Percentiles rank a stretch among this genome's conserved stretches.
phyloP scores from a whole-genome alignment of 768 basidiomycete species.

The Psilocybe sp. region DNA sequence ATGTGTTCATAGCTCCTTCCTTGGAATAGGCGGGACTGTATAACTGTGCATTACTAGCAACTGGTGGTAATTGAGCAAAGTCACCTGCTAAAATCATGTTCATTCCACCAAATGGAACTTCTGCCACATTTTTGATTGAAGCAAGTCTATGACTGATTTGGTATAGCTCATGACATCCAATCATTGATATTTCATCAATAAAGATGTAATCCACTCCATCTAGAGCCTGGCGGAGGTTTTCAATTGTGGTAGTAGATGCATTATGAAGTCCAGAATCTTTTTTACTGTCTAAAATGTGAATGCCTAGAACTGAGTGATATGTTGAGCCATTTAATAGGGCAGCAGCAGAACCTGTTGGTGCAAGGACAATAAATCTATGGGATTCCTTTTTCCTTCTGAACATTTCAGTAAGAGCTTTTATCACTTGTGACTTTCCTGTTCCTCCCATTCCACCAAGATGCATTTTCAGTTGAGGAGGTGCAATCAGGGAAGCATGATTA shows the following conservation, averaged over 20 bases:
- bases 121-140: conserved; percentile 11
- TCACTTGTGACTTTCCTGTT: conserved; percentile 30
- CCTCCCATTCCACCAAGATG: conserved; percentile 34
- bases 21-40: conserved; percentile 9
- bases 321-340: conserved; percentile 21
- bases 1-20: not conserved
- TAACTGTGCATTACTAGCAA: conserved; percentile 12
- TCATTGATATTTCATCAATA: conserved; percentile 43
- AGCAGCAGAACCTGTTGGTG: conserved; percentile 23
- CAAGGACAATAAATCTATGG: conserved; percentile 17
- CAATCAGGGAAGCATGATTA: conserved; percentile 16
- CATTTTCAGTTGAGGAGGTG: conserved; percentile 23
- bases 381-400: conserved; percentile 14
- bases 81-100: conserved; percentile 47
- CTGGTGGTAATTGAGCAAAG: conserved; percentile 41
- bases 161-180: conserved; percentile 29
- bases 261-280: not conserved
- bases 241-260: conserved; percentile 5
- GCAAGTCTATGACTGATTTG: conserved; percentile 24
- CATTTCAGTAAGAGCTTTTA: conserved; percentile 21
- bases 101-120: conserved; percentile 31
- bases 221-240: conserved; percentile 14
- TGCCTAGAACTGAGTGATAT: conserved; percentile 18
- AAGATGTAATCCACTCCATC: conserved; percentile 36
- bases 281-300: not conserved